These are phyloP conservation scores for Coccinonectria pachysandricola DNA, from an alignment of 2,329 filamentous ascomycete genomes.

Conservation along the genomic window DNA sequence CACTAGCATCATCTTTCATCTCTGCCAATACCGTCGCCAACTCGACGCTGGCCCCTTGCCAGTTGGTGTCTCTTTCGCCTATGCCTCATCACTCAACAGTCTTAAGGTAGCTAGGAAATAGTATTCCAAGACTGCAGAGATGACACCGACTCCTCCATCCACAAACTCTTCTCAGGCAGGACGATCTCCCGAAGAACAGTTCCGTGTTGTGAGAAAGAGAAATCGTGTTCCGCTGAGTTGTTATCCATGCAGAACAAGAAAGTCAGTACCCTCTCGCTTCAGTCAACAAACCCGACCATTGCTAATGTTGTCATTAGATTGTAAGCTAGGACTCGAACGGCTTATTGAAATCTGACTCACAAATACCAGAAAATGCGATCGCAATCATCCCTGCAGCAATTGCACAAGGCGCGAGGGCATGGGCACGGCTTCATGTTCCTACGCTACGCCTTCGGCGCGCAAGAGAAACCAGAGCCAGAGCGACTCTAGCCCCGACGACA, in stretches of 20 bases:
- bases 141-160: slow-evolving; percentile 70
- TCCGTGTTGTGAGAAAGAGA: slow-evolving; percentile 79
- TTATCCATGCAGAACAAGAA: slow-evolving; percentile 81
- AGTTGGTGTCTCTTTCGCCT: no score
- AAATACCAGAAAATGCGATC: slow-evolving; percentile 74
- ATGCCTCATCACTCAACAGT: no score
- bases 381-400: slow-evolving; percentile 84
- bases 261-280: slow-evolving; percentile 46
- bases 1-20: no score
- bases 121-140: no score
- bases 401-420: slow-evolving; percentile 84
- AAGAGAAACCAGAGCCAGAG: slow-evolving; percentile 63
- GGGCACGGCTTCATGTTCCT: slow-evolving; percentile 72
- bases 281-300: slow-evolving; percentile 4
- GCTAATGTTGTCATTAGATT: slow-evolving; percentile 5
- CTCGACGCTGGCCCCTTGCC: no score
- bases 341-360: background rate
- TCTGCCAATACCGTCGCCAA: no score
- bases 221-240: slow-evolving; percentile 89
- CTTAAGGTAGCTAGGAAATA: no score
- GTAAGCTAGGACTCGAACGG: background rate
- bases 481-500: slow-evolving; percentile 69
- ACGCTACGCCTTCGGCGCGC: slow-evolving; percentile 59
- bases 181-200: slow-evolving; percentile 77
- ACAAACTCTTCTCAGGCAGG: slow-evolving; percentile 65